Percentiles rank a stretch among this genome's conserved stretches.
These are phyloP conservation scores for Emmonsiellopsis sp. DNA, from an alignment of 2,329 filamentous ascomycete species.

Conservation along the genomic window DNA sequence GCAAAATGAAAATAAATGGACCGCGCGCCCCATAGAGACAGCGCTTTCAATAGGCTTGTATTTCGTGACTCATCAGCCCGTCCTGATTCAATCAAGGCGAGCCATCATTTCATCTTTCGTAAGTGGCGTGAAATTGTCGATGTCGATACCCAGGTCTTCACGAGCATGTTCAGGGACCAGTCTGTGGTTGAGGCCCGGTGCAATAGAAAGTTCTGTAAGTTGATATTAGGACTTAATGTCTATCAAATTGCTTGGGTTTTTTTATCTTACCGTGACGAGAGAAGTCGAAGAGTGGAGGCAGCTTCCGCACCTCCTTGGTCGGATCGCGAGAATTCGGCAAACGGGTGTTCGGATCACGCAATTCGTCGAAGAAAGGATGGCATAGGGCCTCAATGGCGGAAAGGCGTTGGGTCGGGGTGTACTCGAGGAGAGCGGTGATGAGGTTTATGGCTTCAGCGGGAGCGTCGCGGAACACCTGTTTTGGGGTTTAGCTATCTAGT, in stretches of 20 bases:
- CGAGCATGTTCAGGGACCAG: conserved; percentile 79
- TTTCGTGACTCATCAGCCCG: conserved; percentile 24
- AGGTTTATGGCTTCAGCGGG: conserved; percentile 87
- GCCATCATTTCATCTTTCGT: conserved; percentile 96
- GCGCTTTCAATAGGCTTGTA: conserved; percentile 28
- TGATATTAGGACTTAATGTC: conserved; percentile 8
- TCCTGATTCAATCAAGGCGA: conserved; percentile 70
- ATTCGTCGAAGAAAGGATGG: conserved; percentile 96
- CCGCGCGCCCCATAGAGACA: conserved; percentile 20
- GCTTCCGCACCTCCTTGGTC: conserved; percentile 66
- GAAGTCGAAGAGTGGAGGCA: conserved; percentile 88
- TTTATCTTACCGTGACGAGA: conserved; percentile 69
- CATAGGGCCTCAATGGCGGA: conserved; percentile 94
- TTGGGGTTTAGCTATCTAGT: background rate
- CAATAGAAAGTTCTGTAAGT: conserved; percentile 80
- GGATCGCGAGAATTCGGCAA: conserved; percentile 90
- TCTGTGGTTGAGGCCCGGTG: conserved; percentile 73
- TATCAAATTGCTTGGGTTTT: background rate
- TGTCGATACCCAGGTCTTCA: conserved; percentile 73
- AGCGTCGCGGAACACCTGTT: conserved; percentile 86
- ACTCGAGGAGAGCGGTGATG: conserved; percentile 88
- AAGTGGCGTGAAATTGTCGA: conserved; percentile 87
- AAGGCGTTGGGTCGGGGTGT: conserved; percentile 91
- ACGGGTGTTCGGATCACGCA: conserved; percentile 81
- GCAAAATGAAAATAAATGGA: conserved; percentile 10